Evolutionary conservation across 2,329 filamentous ascomycete genomes (phyloP).

Genomic region (Ceratocystiopsis minuta): DNA sequence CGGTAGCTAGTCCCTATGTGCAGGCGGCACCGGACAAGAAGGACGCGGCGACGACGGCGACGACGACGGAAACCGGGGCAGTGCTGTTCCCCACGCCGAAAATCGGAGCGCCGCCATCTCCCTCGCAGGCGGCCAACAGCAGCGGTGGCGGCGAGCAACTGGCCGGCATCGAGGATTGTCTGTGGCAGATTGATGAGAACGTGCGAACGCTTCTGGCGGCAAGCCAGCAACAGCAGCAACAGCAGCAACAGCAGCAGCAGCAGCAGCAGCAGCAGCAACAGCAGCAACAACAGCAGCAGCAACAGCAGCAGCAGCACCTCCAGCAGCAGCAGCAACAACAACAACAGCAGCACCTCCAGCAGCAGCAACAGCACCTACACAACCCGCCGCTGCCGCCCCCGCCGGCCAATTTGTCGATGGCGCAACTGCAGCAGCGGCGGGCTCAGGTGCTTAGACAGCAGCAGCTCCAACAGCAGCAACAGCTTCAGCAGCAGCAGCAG

Average conservation of each 20-base stretch:
- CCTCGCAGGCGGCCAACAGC: neutral
- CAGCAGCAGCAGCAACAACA: no score
- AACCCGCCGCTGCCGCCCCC: neutral
- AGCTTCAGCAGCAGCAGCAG: no score
- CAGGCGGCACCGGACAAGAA: neutral
- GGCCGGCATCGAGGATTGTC: slow-evolving; percentile 24
- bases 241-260: slow-evolving; percentile 8
- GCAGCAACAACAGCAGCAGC: no score
- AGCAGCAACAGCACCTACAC: no score
- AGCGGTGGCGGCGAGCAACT: slow-evolving; percentile 6
- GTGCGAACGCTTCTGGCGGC: slow-evolving; percentile 18
- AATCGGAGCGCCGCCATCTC: neutral
- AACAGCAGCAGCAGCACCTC: no score
- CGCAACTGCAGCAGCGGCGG: slow-evolving; percentile 7
- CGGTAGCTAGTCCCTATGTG: slow-evolving; percentile 21
- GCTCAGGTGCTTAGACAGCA: slow-evolving; percentile 1
- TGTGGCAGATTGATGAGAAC: slow-evolving; percentile 29
- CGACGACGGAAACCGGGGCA: neutral
- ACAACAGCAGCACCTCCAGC: no score
- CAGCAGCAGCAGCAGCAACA: slow-evolving; percentile 3
- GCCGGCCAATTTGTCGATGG: slow-evolving; percentile 1
- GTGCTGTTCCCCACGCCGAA: neutral
- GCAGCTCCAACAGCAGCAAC: no score
- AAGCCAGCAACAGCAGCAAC: slow-evolving; percentile 5
- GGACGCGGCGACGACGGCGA: neutral